Percentiles rank a stretch among this genome's conserved stretches.
Conservation (phyloP, 257 asterid genomes). For the Penstemon newberryi region DNA sequence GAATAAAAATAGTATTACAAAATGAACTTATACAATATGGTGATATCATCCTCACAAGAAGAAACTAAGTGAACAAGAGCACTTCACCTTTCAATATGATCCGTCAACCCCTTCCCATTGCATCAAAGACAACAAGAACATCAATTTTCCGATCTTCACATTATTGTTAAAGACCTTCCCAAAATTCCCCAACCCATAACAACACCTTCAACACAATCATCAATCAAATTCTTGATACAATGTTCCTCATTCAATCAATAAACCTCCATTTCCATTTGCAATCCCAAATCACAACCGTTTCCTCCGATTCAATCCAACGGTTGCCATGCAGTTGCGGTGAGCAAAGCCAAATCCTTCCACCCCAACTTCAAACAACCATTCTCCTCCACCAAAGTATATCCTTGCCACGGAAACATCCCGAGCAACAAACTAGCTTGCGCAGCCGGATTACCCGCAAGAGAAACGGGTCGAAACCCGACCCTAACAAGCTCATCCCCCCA, state of each 20-base stretch:
- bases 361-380: constrained; percentile 79
- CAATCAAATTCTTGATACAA: background rate
- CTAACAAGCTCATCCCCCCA: constrained; percentile 75
- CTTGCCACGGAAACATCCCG: constrained; percentile 92
- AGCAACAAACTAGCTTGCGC: constrained; percentile 75
- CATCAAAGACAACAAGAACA: background rate
- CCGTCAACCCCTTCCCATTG: background rate
- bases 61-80: constrained; percentile 20
- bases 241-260: background rate
- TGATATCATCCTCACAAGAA: constrained; percentile 7
- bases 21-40: constrained; percentile 35
- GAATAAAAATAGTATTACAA: constrained; percentile 25
- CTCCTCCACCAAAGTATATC: constrained; percentile 89
- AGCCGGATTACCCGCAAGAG: constrained; percentile 76
- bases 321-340: constrained; percentile 94
- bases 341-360: constrained; percentile 85
- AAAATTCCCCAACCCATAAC: background rate
- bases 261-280: background rate
- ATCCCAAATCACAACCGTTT: background rate
- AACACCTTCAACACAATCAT: background rate
- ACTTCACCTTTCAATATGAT: constrained; percentile 16
- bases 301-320: constrained; percentile 44
- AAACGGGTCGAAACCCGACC: constrained; percentile 67
- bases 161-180: background rate
- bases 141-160: background rate